Conservation (phyloP, 1,284 basidiomycete genomes). For the Austroboletus niveus region DNA sequence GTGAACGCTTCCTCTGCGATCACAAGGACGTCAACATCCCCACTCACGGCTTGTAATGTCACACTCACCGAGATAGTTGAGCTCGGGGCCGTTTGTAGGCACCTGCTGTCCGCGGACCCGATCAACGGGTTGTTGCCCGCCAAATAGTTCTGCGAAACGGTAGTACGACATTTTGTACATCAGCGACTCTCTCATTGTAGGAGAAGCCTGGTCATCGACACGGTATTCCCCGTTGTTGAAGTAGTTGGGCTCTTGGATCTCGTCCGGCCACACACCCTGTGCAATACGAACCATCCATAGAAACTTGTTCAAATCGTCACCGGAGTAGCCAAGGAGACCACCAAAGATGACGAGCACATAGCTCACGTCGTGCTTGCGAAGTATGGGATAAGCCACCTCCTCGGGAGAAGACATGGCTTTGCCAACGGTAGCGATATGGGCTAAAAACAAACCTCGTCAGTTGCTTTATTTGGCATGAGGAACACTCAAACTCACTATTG, state of each 20-base stretch:
- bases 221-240: constrained; percentile 96
- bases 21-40: background rate
- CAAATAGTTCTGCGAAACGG: constrained; percentile 88
- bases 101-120: constrained; percentile 83
- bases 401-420: constrained; percentile 96
- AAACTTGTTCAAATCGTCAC: constrained; percentile 99
- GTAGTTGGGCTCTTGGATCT: constrained; percentile 93
- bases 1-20: constrained; percentile 89
- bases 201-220: constrained; percentile 83
- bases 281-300: constrained; percentile 98
- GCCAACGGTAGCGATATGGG: constrained; percentile 95
- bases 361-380: constrained; percentile 96
- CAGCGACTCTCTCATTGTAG: constrained; percentile 93
- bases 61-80: constrained; percentile 80
- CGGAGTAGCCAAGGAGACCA: constrained; percentile 94
- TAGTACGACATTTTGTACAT: constrained; percentile 99
- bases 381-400: constrained; percentile 95
- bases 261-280: constrained; percentile 98
- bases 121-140: constrained; percentile 70
- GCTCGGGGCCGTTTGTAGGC: constrained; percentile 72
- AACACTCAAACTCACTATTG: constrained; percentile 70
- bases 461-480: background rate
- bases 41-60: background rate
- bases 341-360: constrained; percentile 99
- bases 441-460: constrained; percentile 36